A percentile compares a stretch with the other conserved stretches of the same genome.
These are phyloP conservation scores for Solanum appendiculatum DNA, from an alignment of 257 asterid species.

Conservation along the genomic window DNA sequence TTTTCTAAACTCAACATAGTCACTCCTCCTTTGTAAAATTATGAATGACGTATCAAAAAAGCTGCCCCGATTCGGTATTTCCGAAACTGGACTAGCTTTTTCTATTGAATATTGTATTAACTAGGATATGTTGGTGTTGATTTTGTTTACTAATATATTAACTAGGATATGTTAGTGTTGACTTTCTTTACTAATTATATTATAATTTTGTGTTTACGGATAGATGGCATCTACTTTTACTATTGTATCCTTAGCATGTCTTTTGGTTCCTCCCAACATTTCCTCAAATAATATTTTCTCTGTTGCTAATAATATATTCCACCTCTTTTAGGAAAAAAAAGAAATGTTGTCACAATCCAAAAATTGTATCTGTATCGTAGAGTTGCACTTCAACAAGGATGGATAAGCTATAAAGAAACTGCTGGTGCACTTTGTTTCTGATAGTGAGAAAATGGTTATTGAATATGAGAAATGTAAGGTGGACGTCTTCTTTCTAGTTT, in stretches of 20 bases:
- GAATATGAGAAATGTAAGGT: constrained; percentile 97
- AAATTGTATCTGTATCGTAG: constrained; percentile 65
- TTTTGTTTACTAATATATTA: too few species aligned
- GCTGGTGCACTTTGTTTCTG: constrained; percentile 78
- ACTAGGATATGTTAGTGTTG: neutral
- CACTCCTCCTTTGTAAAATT: too few species aligned
- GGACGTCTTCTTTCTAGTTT: too few species aligned
- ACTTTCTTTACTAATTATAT: neutral
- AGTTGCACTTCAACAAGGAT: constrained; percentile 81
- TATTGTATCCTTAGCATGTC: constrained; percentile 56
- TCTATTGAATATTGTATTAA: too few species aligned
- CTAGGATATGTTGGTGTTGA: too few species aligned
- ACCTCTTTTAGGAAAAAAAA: constrained; percentile 42
- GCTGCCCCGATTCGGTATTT: too few species aligned
- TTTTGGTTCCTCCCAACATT: constrained; percentile 54
- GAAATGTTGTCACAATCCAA: constrained; percentile 29
- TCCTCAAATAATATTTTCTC: constrained; percentile 53
- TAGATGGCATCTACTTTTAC: constrained; percentile 68
- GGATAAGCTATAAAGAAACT: constrained; percentile 85
- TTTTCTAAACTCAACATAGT: too few species aligned
- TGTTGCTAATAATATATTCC: constrained; percentile 47
- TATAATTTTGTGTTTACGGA: neutral
- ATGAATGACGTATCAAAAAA: too few species aligned
- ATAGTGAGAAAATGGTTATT: constrained; percentile 81
- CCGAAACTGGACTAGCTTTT: too few species aligned